phyloP scores from a whole-genome alignment of 495 filamentous ascomycete species.

The Penicillium daleae region DNA sequence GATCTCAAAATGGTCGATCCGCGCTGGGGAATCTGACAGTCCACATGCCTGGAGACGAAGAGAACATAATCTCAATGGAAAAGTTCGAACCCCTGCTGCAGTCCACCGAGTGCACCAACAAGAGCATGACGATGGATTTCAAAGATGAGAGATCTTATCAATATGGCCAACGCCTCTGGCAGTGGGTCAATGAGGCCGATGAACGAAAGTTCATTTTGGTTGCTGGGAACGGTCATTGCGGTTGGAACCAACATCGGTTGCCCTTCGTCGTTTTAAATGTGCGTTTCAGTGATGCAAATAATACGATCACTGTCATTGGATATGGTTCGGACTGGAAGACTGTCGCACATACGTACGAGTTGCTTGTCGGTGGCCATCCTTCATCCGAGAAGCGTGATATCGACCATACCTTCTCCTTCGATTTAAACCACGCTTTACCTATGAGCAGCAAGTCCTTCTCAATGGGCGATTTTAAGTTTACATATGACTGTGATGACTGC shows the following conservation, averaged over 20 bases:
- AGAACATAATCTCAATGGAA: slow-evolving; percentile 5
- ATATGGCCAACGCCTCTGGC: slow-evolving; percentile 3
- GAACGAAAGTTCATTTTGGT: neutral
- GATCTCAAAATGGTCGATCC: slow-evolving; percentile 2
- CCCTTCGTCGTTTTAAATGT: neutral
- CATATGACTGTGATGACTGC: neutral
- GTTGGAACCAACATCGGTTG: neutral
- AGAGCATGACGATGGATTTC: neutral
- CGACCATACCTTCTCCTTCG: neutral
- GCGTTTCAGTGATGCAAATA: neutral
- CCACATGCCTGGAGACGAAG: slow-evolving; percentile 1
- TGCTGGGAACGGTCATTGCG: neutral
- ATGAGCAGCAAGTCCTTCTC: neutral
- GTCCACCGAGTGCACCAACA: neutral
- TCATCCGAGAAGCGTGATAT: neutral
- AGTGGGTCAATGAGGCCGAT: slow-evolving; percentile 2
- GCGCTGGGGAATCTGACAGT: slow-evolving; percentile 2
- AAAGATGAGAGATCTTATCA: neutral
- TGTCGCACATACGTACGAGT: neutral
- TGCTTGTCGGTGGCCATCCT: neutral
- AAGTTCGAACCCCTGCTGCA: neutral
- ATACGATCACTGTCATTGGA: neutral
- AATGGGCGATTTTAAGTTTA: neutral
- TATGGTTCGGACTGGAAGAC: neutral
- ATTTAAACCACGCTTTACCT: neutral